Evolutionary conservation across 2,329 filamentous ascomycete species (phyloP), one percentile per base, ranked within the genome.

Genomic region (Stagonosporopsis rhizophila): DNA sequence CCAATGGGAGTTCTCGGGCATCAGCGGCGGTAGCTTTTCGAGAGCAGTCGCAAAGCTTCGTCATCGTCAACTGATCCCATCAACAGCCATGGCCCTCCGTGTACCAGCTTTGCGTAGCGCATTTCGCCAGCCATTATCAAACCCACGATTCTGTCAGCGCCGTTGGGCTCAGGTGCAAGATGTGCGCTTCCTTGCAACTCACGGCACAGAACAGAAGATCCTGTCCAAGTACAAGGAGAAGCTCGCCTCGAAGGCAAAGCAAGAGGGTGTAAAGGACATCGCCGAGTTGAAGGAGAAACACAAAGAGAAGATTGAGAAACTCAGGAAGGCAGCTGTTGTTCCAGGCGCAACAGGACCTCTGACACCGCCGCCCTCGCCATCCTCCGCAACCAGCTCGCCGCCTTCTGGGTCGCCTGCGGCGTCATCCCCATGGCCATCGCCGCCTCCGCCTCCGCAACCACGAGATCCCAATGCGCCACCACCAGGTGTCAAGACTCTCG

Each of bases 91-190:
- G 62, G 54, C 66, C 2, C 55, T 70, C 7, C 72, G 69, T 40
- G 49, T 67, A 25, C 68, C 71, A 28, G 63, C 70, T 17, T 61
- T 75, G 49, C 71, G 70, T 44, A 58, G 69, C 57, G 60, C 67
- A 37, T 64, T 72, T 37, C 73, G 71, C 32, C 72, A 73, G 39
- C 67, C 72, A 15, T 63, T 70, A 35, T 41, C 57, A 11, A 69
- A 65, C 46, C 70, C 70, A 2, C 69, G 71, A 17, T 44, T 64
- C 30, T 62, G 56, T 50, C 94, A 97, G 77, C 86, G 89, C 52
- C 87, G 93, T 74, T 96, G 91, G 89, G 94, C 94, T 2, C 91
- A 91, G 69, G 92, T 97, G 27, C 91, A 96, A 76, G 91, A 97
- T 77, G 88, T 96, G 44, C 91, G 93, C 62, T 96, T 94, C 81